phyloP scores from a whole-genome alignment of 192 early-diverging fungal genomes.

The Podila epigama region DNA sequence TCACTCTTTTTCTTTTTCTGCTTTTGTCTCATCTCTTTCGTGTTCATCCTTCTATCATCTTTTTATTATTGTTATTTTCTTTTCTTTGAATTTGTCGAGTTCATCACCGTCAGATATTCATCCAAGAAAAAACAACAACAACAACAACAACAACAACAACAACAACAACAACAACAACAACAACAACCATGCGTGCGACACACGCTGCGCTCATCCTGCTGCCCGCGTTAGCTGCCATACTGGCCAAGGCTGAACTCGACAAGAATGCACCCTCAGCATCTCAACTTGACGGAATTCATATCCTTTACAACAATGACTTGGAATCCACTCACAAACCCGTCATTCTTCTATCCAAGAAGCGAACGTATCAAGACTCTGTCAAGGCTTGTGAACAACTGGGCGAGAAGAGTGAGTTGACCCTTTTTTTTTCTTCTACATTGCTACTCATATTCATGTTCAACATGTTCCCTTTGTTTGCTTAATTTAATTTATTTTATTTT shows the following conservation, averaged over 20 bases:
- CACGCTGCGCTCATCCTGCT: background rate
- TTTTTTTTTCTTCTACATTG: background rate
- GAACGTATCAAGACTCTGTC: conserved; percentile 1
- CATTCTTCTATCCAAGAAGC: conserved; percentile 21
- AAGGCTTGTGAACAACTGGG: conserved; percentile 1
- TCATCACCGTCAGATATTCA: too few relatives aligned
- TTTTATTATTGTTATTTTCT: background rate
- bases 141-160: too few relatives aligned
- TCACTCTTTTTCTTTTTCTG: background rate
- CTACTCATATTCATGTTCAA: background rate
- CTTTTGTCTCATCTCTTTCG: background rate
- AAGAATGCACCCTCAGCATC: conserved; percentile 14
- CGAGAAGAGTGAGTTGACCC: conserved; percentile 7
- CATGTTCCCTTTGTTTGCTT: background rate
- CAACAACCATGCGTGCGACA: background rate
- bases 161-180: too few relatives aligned
- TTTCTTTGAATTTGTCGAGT: background rate
- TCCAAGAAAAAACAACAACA: too few relatives aligned
- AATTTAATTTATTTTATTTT: background rate
- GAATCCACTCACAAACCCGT: conserved; percentile 18
- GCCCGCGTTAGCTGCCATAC: background rate
- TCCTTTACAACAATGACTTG: conserved; percentile 34
- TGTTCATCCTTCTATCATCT: background rate
- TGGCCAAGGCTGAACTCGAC: background rate
- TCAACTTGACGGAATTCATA: conserved; percentile 12